Percentiles rank a stretch among this genome's conserved stretches.
Evolutionary conservation across 2,329 filamentous ascomycete genomes (phyloP).

Genomic region (Arthrobotrys sinensis): DNA sequence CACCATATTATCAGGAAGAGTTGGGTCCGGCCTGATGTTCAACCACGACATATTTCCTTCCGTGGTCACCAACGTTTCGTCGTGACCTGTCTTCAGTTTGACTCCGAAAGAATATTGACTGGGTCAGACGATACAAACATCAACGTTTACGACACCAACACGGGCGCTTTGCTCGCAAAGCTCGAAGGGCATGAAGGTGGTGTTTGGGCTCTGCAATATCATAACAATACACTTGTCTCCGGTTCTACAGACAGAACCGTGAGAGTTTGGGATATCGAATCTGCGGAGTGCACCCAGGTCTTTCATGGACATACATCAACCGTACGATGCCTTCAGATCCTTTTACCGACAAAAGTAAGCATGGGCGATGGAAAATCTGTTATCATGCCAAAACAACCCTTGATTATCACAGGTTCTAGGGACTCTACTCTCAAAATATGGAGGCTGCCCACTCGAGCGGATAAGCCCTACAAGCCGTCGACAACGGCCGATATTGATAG

Average conservation of each 20-base stretch:
- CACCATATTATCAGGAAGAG: constrained; percentile 90
- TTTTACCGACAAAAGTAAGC: constrained; percentile 86
- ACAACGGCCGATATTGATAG: constrained; percentile 62
- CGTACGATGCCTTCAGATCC: constrained; percentile 92
- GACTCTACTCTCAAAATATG: constrained; percentile 95
- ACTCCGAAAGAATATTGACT: constrained; percentile 97
- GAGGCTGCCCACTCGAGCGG: constrained; percentile 84
- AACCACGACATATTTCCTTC: constrained; percentile 93
- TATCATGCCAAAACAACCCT: constrained; percentile 92
- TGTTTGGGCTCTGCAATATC: constrained; percentile 97
- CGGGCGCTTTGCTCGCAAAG: constrained; percentile 84
- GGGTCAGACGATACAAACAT: constrained; percentile 98
- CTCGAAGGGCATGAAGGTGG: constrained; percentile 95
- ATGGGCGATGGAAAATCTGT: constrained; percentile 81
- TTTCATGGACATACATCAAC: constrained; percentile 99
- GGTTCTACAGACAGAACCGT: constrained; percentile 97
- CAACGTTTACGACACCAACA: constrained; percentile 97
- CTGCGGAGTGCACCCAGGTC: constrained; percentile 90
- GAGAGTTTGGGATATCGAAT: constrained; percentile 99
- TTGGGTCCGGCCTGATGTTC: constrained; percentile 88
- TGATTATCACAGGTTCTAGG: constrained; percentile 97
- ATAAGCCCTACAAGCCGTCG: constrained; percentile 66
- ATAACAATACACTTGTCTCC: constrained; percentile 94
- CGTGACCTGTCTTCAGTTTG: constrained; percentile 97
- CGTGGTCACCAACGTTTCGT: constrained; percentile 96